phyloP scores from a whole-genome alignment of 306 rosid species.

The Dicorynia guianensis region DNA sequence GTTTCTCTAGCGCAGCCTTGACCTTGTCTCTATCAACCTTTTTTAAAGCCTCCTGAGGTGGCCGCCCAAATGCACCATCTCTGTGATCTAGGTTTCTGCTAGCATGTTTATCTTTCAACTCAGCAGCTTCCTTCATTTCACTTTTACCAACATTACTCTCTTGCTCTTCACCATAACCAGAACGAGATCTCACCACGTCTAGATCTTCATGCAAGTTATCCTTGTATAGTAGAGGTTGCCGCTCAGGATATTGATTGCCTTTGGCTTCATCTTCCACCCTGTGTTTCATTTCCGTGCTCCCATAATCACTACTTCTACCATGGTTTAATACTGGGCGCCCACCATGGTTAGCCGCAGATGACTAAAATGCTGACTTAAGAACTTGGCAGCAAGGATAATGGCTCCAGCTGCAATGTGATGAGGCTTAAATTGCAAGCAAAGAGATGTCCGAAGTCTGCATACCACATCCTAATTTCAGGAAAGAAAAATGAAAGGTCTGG shows the following conservation, averaged over 20 bases:
- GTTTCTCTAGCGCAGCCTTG: no score
- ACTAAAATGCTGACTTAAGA: slow-evolving; percentile 64
- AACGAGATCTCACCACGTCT: slow-evolving; percentile 50
- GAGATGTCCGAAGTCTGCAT: slow-evolving; percentile 98
- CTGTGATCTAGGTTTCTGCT: slow-evolving; percentile 62
- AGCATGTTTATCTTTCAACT: slow-evolving; percentile 66
- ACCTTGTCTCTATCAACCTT: no score
- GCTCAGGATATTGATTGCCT: slow-evolving; percentile 53
- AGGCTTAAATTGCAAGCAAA: slow-evolving; percentile 98
- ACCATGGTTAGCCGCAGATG: slow-evolving; percentile 59
- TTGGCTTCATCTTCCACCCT: slow-evolving; percentile 65
- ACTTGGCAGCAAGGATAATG: slow-evolving; percentile 98
- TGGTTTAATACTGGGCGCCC: slow-evolving; percentile 55
- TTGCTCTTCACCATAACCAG: slow-evolving; percentile 65
- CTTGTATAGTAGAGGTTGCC: slow-evolving; percentile 46
- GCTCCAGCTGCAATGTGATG: slow-evolving; percentile 99
- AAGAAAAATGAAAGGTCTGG: slow-evolving; percentile 50
- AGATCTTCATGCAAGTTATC: slow-evolving; percentile 61
- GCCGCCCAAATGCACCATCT: no score
- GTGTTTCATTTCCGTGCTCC: slow-evolving; percentile 66
- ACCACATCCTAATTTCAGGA: slow-evolving; percentile 69
- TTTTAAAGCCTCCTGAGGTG: no score
- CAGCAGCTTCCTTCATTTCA: slow-evolving; percentile 65
- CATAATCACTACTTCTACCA: slow-evolving; percentile 64
- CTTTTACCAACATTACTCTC: slow-evolving; percentile 56